Percentiles rank a stretch among this genome's conserved stretches.
Evolutionary conservation across 495 filamentous ascomycete genomes (phyloP).

Genomic region (Darksidea phi): DNA sequence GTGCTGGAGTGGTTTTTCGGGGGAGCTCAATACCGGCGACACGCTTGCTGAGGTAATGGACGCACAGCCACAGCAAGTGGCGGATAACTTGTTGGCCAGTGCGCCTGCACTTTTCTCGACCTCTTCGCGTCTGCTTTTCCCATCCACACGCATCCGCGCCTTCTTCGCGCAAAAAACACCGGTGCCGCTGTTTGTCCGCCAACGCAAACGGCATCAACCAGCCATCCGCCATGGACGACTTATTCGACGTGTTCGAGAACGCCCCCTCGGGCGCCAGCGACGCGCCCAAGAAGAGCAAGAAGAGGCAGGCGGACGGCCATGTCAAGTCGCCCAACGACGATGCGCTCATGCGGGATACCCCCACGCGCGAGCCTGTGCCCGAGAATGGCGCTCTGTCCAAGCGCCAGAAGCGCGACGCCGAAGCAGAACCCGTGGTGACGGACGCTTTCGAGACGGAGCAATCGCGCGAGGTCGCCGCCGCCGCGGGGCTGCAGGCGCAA

Average conservation of each 20-base stretch:
- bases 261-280: slow-evolving; percentile 24
- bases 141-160: no score
- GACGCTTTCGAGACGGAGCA: slow-evolving; percentile 96
- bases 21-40: not conserved
- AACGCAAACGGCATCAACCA: not conserved
- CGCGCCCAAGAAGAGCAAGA: slow-evolving; percentile 45
- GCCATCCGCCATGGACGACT: slow-evolving; percentile 32
- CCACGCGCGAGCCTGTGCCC: slow-evolving; percentile 34
- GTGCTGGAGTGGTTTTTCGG: not conserved
- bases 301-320: slow-evolving; percentile 71
- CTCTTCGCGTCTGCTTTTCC: no score
- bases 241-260: slow-evolving; percentile 47
- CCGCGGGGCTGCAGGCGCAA: slow-evolving; percentile 72
- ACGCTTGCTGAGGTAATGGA: no score
- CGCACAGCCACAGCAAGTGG: no score
- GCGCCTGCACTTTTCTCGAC: no score
- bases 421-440: slow-evolving; percentile 78
- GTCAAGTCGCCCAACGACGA: slow-evolving; percentile 53
- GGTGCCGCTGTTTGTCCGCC: not conserved
- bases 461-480: slow-evolving; percentile 79
- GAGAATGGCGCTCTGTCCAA: slow-evolving; percentile 55
- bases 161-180: not conserved
- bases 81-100: no score
- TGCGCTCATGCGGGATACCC: slow-evolving; percentile 38
- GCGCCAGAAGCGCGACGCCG: slow-evolving; percentile 69